phyloP scores from a whole-genome alignment of 371 early-diverging fungal genomes.

The Mucor mucedo region DNA sequence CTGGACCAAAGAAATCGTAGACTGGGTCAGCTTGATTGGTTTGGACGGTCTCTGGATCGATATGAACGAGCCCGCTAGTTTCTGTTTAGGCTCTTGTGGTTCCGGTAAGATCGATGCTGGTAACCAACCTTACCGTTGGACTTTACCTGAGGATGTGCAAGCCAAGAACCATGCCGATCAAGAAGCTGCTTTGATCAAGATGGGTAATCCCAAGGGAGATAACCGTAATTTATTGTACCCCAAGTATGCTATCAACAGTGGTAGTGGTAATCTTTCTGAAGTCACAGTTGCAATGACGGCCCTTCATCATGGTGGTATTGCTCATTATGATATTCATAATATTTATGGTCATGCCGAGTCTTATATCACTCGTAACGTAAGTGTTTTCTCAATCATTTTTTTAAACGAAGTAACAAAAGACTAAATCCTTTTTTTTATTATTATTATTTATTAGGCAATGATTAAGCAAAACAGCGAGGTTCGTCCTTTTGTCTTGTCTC shows the following conservation, averaged over 20 bases:
- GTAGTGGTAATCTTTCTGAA: constrained; percentile 48
- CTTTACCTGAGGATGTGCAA: constrained; percentile 22
- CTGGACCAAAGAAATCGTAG: constrained; percentile 49
- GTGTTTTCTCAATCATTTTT: background rate
- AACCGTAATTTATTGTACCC: constrained; percentile 40
- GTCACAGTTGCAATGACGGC: constrained; percentile 65
- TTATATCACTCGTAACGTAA: constrained; percentile 57
- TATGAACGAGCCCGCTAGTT: constrained; percentile 70
- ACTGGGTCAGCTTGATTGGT: constrained; percentile 29
- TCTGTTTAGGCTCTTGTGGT: constrained; percentile 43
- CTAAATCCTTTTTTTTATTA: background rate
- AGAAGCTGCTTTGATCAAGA: constrained; percentile 22
- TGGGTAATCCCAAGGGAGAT: constrained; percentile 35
- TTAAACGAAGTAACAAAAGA: background rate
- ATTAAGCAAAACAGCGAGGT: constrained; percentile 39
- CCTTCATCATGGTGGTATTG: constrained; percentile 55
- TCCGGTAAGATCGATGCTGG: constrained; percentile 30
- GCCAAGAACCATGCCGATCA: constrained; percentile 19
- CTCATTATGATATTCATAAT: constrained; percentile 69
- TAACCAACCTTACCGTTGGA: constrained; percentile 33
- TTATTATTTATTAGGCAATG: constrained; percentile 27
- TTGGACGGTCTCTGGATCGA: constrained; percentile 75
- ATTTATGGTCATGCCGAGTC: constrained; percentile 68
- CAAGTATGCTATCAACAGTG: constrained; percentile 43
- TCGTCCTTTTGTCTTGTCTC: constrained; percentile 75